Base-by-base conservation (phyloP, 805 yeast species). In the Candida fluviatilis region DNA sequence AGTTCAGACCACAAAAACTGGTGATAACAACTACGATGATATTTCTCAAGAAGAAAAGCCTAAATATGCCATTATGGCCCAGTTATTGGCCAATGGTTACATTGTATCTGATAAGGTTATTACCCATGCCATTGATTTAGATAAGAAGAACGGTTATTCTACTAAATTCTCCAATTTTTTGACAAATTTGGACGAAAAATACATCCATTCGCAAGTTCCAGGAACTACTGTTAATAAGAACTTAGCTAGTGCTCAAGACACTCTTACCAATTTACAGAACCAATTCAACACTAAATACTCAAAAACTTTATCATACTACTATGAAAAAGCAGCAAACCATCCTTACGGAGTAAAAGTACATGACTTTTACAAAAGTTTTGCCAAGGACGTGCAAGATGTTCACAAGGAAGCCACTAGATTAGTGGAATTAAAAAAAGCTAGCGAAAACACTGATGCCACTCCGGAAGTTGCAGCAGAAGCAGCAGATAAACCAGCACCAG, bases 31-130 rank as follows among this genome's bases (percentile, higher is more conserved):
- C 10, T 58, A 59, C 35, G 71, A 64, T 36, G 87, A 82, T 48
- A 74, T 83, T 37, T 59, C 70, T 4, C 95, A 84, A 62, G 95
- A 85, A 52, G 77, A 76, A 43, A 84, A 84, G 64, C 95, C 95
- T 40, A 82, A 82, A 53, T 60, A 79, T 39, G 78, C 87, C 14
- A 78, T 85, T 42, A 65, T 84, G 62, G 91, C 93, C 1, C 91
- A 84, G 59, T 75, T 82, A 50, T 66, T 84, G 42, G 71, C 87
- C 23, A 75, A 78, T n/a, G 95, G 95, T 4, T 84, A 85, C 55
- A 73, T 69, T 14, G 58, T 84, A 31, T 71, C 81, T 34, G 93
- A 85, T 57, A 61, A 69, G 36, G 62, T 83, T 35, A 66, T 84
- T 31, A 69, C 74, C 40, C 73, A 72, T 52, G 84, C 87, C 16